Evolutionary conservation across 352 stramenopile species (phyloP).

Genomic region (Pythium aristosporum): DNA sequence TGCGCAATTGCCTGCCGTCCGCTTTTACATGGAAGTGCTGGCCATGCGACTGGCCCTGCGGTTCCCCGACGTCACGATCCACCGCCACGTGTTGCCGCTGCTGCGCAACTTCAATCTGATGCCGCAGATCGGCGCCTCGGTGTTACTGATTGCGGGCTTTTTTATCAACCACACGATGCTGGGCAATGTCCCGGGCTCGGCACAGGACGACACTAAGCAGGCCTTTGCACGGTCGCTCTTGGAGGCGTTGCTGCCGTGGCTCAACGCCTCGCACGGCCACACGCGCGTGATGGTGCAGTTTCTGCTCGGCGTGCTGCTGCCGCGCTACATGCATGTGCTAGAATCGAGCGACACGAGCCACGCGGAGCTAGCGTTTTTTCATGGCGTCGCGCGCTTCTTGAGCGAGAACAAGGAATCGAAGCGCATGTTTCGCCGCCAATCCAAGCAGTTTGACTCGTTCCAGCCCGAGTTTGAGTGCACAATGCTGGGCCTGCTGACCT

Average conservation of each 20-base stretch:
- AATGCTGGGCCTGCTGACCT: constrained; percentile 65
- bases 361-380: constrained; percentile 40
- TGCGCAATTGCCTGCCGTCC: constrained; percentile 63
- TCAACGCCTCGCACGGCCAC: constrained; percentile 80
- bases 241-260: constrained; percentile 66
- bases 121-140: constrained; percentile 63
- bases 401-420: constrained; percentile 86
- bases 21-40: constrained; percentile 86
- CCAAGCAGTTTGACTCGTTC: constrained; percentile 59
- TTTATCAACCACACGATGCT: constrained; percentile 29
- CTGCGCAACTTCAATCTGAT: constrained; percentile 68
- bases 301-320: constrained; percentile 60
- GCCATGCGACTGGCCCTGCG: constrained; percentile 61
- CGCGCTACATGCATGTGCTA: constrained; percentile 46
- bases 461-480: constrained; percentile 68
- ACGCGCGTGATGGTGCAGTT: constrained; percentile 81
- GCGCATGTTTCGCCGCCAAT: constrained; percentile 75
- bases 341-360: constrained; percentile 1
- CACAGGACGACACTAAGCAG: constrained; percentile 24
- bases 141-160: constrained; percentile 54
- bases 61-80: constrained; percentile 47
- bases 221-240: constrained; percentile 30
- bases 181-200: constrained; percentile 25
- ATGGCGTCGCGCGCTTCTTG: constrained; percentile 54
- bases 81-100: constrained; percentile 49